Conservation (phyloP, 1,139 yeast species). For the Sugiyamaella xylanicola region DNA sequence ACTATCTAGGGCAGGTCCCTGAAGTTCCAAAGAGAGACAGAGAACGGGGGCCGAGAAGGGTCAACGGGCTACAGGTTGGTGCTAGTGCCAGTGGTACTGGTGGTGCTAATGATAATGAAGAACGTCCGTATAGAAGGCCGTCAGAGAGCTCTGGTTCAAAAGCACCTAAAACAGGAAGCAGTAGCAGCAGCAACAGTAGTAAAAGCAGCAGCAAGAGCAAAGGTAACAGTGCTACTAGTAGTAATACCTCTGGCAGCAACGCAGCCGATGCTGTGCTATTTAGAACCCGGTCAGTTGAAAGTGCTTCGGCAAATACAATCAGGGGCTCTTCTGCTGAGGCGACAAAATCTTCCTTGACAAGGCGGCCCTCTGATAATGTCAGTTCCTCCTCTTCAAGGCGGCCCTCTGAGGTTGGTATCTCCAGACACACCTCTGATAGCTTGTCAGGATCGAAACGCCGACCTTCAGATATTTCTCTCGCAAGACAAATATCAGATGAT, state of each 20-base stretch:
- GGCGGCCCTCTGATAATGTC: not conserved
- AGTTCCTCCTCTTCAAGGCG: slow-evolving; percentile 1
- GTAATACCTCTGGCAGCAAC: not conserved
- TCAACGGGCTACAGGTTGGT: slow-evolving; percentile 10
- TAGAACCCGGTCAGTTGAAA: slow-evolving; percentile 4
- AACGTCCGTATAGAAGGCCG: not conserved
- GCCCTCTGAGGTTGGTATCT: not conserved
- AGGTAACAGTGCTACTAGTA: not conserved
- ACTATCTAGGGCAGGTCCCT: slow-evolving; percentile 15
- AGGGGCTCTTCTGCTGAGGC: not conserved
- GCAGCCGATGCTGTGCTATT: not conserved
- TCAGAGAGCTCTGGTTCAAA: not conserved
- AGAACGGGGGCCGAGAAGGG: slow-evolving; percentile 14
- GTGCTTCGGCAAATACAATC: not conserved
- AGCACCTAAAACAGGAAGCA: not conserved
- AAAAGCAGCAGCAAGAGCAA: not conserved
- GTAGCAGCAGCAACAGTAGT: not conserved
- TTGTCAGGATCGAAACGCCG: not conserved
- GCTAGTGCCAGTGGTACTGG: not conserved
- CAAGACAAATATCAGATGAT: slow-evolving; percentile 10
- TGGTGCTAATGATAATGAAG: not conserved
- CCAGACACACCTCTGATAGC: not conserved
- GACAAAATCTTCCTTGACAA: not conserved
- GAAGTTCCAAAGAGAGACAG: slow-evolving; percentile 16
- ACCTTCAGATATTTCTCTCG: slow-evolving; percentile 7